Percentiles rank a stretch among this genome's conserved stretches.
Evolutionary conservation across 768 basidiomycete species (phyloP).

Genomic region (Boletus speciosus): DNA sequence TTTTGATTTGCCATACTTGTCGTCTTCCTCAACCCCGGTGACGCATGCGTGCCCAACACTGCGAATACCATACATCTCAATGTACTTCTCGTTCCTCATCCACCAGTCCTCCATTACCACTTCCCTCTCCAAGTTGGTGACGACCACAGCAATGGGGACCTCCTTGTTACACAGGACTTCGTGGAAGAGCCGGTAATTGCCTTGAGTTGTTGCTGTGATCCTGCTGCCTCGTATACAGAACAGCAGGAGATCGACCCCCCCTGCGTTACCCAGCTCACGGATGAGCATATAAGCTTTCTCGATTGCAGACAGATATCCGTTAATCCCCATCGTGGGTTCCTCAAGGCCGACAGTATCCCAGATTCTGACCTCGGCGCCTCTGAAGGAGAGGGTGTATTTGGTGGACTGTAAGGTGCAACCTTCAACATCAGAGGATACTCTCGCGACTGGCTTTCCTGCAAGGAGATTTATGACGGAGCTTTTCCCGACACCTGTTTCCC

Average conservation of each 20-base stretch:
- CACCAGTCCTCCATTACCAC: constrained; percentile 36
- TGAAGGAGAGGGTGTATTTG: constrained; percentile 20
- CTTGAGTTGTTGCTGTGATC: constrained; percentile 27
- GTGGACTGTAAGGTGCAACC: constrained; percentile 34
- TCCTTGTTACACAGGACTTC: constrained; percentile 37
- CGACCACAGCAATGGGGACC: constrained; percentile 39
- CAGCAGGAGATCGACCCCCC: constrained; percentile 34
- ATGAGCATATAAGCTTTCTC: constrained; percentile 29
- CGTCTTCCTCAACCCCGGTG: constrained; percentile 34
- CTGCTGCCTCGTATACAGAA: constrained; percentile 37
- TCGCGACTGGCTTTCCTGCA: constrained; percentile 26
- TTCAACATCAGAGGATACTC: constrained; percentile 30
- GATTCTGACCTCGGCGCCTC: constrained; percentile 12
- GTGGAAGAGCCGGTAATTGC: constrained; percentile 40
- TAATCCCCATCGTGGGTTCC: constrained; percentile 28
- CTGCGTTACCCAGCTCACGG: constrained; percentile 20
- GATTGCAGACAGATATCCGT: constrained; percentile 26
- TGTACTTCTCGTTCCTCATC: constrained; percentile 25
- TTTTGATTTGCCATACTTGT: constrained; percentile 36
- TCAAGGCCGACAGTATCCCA: constrained; percentile 33
- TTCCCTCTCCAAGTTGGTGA: constrained; percentile 41
- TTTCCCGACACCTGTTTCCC: constrained; percentile 36
- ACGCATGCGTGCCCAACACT: constrained; percentile 40
- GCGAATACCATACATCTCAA: constrained; percentile 25
- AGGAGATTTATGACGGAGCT: constrained; percentile 46